Percentiles rank a stretch among this genome's conserved stretches.
Evolutionary conservation across 495 filamentous ascomycete genomes (phyloP).

Genomic region (Rusavskia elegans): DNA sequence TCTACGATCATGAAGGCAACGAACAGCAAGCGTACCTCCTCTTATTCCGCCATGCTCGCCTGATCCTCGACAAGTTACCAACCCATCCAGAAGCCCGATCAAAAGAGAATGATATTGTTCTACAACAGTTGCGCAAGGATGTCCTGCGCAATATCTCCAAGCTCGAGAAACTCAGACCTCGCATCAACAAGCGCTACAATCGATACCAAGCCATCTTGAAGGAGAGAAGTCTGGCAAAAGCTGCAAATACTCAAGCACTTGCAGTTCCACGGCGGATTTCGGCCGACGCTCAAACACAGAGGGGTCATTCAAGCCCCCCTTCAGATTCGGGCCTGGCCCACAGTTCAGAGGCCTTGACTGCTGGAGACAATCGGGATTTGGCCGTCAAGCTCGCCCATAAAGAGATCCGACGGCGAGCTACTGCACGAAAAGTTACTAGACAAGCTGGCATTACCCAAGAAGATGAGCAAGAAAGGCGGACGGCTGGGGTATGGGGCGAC

Average conservation of each 20-base stretch:
- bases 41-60: slow-evolving; percentile 62
- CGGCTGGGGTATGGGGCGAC: slow-evolving; percentile 47
- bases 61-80: slow-evolving; percentile 45
- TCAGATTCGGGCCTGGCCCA: slow-evolving; percentile 25
- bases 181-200: slow-evolving; percentile 50
- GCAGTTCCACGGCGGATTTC: background rate
- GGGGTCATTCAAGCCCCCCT: slow-evolving; percentile 6
- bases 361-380: slow-evolving; percentile 53
- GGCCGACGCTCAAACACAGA: background rate
- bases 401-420: slow-evolving; percentile 55
- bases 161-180: slow-evolving; percentile 49
- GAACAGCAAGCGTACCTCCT: slow-evolving; percentile 76
- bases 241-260: background rate
- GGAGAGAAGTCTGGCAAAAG: slow-evolving; percentile 17
- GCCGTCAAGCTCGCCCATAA: slow-evolving; percentile 62
- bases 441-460: slow-evolving; percentile 36
- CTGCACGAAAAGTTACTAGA: slow-evolving; percentile 35
- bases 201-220: slow-evolving; percentile 38
- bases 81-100: slow-evolving; percentile 41
- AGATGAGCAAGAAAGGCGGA: slow-evolving; percentile 39
- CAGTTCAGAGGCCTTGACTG: slow-evolving; percentile 41
- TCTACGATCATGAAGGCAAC: slow-evolving; percentile 76
- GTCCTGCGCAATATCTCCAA: slow-evolving; percentile 37
- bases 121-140: slow-evolving; percentile 33
- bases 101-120: slow-evolving; percentile 28